Percentiles rank a stretch among this genome's conserved stretches.
phyloP scores from a whole-genome alignment of 1,284 basidiomycete genomes.

The Mycosarcoma maydis region DNA sequence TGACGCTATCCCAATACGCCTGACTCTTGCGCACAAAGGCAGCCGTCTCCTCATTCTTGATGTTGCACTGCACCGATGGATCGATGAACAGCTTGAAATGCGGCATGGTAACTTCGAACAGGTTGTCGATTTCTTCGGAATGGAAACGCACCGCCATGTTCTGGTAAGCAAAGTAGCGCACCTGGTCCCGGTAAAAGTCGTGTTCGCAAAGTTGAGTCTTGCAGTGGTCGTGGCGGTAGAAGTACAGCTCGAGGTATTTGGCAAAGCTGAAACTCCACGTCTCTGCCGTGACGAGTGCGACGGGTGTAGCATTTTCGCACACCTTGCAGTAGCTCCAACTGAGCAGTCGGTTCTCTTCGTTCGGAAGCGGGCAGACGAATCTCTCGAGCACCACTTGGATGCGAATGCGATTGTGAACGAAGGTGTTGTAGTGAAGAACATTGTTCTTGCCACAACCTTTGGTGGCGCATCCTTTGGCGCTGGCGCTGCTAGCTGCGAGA shows the following conservation, averaged over 20 bases:
- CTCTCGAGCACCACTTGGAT: constrained; percentile 75
- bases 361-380: constrained; percentile 67
- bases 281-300: constrained; percentile 89
- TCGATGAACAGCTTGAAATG: constrained; percentile 83
- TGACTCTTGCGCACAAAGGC: constrained; percentile 78
- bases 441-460: constrained; percentile 84
- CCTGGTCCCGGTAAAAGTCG: constrained; percentile 92
- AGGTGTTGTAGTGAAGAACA: constrained; percentile 85
- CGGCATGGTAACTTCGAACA: constrained; percentile 86
- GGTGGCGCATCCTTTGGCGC: constrained; percentile 76
- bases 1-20: constrained; percentile 73
- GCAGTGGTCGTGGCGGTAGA: constrained; percentile 83
- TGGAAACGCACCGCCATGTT: constrained; percentile 85
- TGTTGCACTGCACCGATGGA: constrained; percentile 82
- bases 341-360: constrained; percentile 77
- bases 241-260: constrained; percentile 90
- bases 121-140: constrained; percentile 81
- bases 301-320: constrained; percentile 72
- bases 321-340: constrained; percentile 91
- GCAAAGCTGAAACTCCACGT: constrained; percentile 93
- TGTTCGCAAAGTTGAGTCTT: constrained; percentile 84
- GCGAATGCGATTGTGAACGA: constrained; percentile 85
- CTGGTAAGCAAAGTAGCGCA: constrained; percentile 85
- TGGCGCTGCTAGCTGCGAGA: constrained; percentile 76
- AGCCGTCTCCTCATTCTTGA: constrained; percentile 90